Conservation (phyloP, 768 basidiomycete genomes). For the Mycena pura region DNA sequence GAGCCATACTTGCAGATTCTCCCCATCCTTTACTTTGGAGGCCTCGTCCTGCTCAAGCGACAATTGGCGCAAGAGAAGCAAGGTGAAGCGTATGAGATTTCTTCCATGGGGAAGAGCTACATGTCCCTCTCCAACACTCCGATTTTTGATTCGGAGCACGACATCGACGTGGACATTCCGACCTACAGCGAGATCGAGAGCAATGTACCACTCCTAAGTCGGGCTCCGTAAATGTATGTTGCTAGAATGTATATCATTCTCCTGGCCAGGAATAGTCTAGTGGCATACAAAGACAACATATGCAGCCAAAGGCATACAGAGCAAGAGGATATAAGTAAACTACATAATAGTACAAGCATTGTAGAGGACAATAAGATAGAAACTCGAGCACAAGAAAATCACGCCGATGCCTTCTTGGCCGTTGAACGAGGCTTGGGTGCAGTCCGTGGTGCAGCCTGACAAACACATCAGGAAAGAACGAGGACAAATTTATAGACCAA, state of each 20-base stretch:
- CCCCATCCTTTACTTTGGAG: conserved; percentile 52
- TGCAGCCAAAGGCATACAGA: neutral
- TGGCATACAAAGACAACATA: neutral
- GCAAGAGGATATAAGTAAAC: neutral
- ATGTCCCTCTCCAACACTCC: conserved; percentile 31
- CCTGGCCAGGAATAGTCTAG: no score
- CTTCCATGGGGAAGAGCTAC: conserved; percentile 30
- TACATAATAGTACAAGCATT: conserved; percentile 20
- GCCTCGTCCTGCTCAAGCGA: conserved; percentile 48
- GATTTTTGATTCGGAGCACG: conserved; percentile 26
- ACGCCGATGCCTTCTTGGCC: neutral
- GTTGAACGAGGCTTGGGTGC: conserved; percentile 6
- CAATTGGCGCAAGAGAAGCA: conserved; percentile 49
- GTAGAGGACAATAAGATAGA: conserved; percentile 3
- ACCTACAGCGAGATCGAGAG: conserved; percentile 28
- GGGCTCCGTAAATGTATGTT: no score
- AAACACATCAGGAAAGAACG: neutral
- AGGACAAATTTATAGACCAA: neutral
- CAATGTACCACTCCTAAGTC: conserved; percentile 31
- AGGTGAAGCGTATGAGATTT: conserved; percentile 12
- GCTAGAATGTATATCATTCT: no score
- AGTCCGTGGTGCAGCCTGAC: conserved; percentile 8
- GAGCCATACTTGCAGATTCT: conserved; percentile 39
- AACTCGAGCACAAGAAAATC: neutral
- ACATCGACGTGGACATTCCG: no score